Evolutionary conservation across 805 yeast genomes (phyloP).

Genomic region (Barnettozyma pratensis): DNA sequence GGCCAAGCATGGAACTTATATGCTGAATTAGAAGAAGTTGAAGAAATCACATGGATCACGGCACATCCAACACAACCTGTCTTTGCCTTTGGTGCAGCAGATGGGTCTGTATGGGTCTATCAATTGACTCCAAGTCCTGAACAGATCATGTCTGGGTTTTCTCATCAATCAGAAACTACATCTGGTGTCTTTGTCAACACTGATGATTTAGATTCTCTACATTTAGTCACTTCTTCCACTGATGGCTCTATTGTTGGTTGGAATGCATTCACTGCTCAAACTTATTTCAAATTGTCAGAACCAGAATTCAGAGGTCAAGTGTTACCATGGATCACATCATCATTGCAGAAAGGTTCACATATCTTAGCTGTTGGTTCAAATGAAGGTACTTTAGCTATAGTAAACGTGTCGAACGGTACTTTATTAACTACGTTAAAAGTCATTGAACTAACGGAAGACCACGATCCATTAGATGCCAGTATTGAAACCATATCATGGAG

Average conservation of each 20-base stretch:
- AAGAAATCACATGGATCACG: constrained; percentile 80
- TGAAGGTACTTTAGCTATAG: constrained; percentile 79
- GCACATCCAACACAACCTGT: constrained; percentile 75
- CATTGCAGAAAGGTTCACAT: constrained; percentile 42
- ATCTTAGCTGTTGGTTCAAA: constrained; percentile 78
- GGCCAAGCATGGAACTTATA: constrained; percentile 79
- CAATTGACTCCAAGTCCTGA: constrained; percentile 59
- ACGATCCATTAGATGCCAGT: constrained; percentile 60
- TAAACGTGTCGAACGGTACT: constrained; percentile 71
- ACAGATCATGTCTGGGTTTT: constrained; percentile 72
- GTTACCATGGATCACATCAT: constrained; percentile 86
- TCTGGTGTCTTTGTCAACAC: constrained; percentile 69
- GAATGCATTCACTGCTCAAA: constrained; percentile 79
- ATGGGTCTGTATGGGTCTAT: constrained; percentile 94
- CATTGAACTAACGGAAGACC: constrained; percentile 48
- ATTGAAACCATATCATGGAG: constrained; percentile 85
- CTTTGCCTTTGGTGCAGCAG: constrained; percentile 88
- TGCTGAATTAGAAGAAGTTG: constrained; percentile 77
- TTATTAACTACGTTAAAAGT: constrained; percentile 63
- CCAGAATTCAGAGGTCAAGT: constrained; percentile 65
- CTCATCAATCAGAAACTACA: constrained; percentile 77
- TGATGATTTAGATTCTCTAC: constrained; percentile 51
- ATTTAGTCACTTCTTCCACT: constrained; percentile 71
- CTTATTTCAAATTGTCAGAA: constrained; percentile 60
- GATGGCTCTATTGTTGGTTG: constrained; percentile 85